Conservation (phyloP, 306 rosid genomes). For the Alnus glutinosa region DNA sequence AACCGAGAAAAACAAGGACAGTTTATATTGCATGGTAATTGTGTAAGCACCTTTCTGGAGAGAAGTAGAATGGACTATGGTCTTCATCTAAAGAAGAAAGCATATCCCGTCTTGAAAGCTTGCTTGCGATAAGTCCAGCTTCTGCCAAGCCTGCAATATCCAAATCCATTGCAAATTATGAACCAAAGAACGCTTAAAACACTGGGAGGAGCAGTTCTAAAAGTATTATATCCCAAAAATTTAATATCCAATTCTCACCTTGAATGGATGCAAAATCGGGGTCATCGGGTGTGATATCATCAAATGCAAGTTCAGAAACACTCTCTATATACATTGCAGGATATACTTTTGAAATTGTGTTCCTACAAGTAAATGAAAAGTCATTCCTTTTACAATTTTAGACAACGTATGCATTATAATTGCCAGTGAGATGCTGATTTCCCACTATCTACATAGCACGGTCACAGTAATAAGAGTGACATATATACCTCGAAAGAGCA, state of each 20-base stretch:
- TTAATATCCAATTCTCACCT: constrained; percentile 53
- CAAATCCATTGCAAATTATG: constrained; percentile 23
- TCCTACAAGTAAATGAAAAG: constrained; percentile 52
- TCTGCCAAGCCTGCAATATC: constrained; percentile 88
- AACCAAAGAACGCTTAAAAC: not conserved
- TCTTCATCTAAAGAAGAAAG: constrained; percentile 63
- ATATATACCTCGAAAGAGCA: constrained; percentile 82
- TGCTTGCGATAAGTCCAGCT: constrained; percentile 96
- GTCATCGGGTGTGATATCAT: constrained; percentile 83
- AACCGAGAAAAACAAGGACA: not conserved
- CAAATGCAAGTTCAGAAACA: constrained; percentile 91
- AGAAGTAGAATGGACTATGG: constrained; percentile 61
- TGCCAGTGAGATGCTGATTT: not conserved
- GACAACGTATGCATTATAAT: constrained; percentile 11
- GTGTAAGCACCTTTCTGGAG: constrained; percentile 65
- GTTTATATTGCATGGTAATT: not conserved
- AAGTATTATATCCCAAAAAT: not conserved
- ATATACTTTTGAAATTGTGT: constrained; percentile 79
- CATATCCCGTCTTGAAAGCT: constrained; percentile 77
- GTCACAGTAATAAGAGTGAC: constrained; percentile 17
- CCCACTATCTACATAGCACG: constrained; percentile 17
- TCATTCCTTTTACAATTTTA: constrained; percentile 20
- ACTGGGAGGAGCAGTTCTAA: not conserved
- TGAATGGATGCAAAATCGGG: constrained; percentile 94
- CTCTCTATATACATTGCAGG: constrained; percentile 96